phyloP scores from a whole-genome alignment of 257 asterid genomes.

The Lantana camara region DNA sequence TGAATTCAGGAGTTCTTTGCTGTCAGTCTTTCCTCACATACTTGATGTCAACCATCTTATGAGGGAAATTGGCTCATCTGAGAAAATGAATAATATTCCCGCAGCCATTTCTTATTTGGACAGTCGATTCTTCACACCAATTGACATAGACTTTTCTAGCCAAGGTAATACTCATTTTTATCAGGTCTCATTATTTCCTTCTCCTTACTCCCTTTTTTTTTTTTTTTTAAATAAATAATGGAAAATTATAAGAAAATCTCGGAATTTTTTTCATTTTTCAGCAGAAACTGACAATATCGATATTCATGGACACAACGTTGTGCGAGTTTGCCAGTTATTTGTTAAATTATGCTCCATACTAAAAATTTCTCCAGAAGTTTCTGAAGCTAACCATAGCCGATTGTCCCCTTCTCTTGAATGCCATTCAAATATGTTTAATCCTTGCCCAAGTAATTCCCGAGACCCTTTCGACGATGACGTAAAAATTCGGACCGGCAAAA shows the following conservation, averaged over 20 bases:
- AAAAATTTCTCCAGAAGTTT: slow-evolving; percentile 47
- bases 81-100: slow-evolving; percentile 52
- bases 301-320: slow-evolving; percentile 70
- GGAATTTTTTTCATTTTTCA: slow-evolving; percentile 34
- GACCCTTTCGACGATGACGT: slow-evolving; percentile 47
- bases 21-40: slow-evolving; percentile 52
- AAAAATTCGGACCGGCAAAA: slow-evolving; percentile 47
- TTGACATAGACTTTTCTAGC: slow-evolving; percentile 61
- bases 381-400: slow-evolving; percentile 34
- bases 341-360: slow-evolving; percentile 58
- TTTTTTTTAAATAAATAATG: no score
- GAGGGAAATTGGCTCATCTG: slow-evolving; percentile 61
- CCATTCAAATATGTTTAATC: slow-evolving; percentile 44
- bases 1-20: slow-evolving; percentile 66
- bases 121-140: slow-evolving; percentile 47
- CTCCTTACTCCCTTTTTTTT: no score
- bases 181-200: slow-evolving; percentile 14
- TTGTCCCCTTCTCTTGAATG: slow-evolving; percentile 41
- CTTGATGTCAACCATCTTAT: slow-evolving; percentile 77
- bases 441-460: slow-evolving; percentile 38
- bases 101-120: slow-evolving; percentile 66
- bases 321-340: slow-evolving; percentile 68
- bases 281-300: slow-evolving; percentile 44
- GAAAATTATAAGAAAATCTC: not conserved
- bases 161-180: slow-evolving; percentile 40